Evolutionary conservation across 2,329 filamentous ascomycete species (phyloP).

Genomic region (Ascochyta rabiei): DNA sequence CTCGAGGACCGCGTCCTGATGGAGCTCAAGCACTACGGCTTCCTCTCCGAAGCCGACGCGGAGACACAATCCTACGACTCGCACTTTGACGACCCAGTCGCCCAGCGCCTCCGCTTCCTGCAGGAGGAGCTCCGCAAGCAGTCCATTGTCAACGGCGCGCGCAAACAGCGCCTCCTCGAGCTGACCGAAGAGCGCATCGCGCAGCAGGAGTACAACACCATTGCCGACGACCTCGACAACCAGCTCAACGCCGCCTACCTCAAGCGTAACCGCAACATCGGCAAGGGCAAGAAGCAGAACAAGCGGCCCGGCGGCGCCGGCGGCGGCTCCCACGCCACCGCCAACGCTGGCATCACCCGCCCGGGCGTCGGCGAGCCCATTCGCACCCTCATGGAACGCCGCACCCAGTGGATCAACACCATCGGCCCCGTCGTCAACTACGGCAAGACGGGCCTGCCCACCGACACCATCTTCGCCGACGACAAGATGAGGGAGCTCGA

Average conservation of each 20-base stretch:
- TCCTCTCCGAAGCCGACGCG: slow-evolving; percentile 75
- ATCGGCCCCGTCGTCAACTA: slow-evolving; percentile 91
- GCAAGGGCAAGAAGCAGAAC: slow-evolving; percentile 87
- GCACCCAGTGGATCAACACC: slow-evolving; percentile 85
- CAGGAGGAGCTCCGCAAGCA: slow-evolving; percentile 83
- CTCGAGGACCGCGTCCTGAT: slow-evolving; percentile 91
- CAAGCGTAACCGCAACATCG: slow-evolving; percentile 91
- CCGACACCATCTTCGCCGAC: slow-evolving; percentile 77
- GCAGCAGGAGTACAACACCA: slow-evolving; percentile 94
- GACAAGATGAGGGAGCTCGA: slow-evolving; percentile 74
- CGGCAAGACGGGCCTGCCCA: slow-evolving; percentile 76
- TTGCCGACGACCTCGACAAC: slow-evolving; percentile 92
- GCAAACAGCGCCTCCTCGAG: slow-evolving; percentile 84
- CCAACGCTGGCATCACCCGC: slow-evolving; percentile 42
- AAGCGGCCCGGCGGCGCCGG: slow-evolving; percentile 78
- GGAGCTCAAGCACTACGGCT: slow-evolving; percentile 88
- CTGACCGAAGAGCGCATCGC: slow-evolving; percentile 92
- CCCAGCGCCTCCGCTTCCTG: slow-evolving; percentile 82
- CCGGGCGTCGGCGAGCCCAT: slow-evolving; percentile 86
- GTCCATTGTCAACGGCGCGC: slow-evolving; percentile 85
- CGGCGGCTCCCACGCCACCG: slow-evolving; percentile 66
- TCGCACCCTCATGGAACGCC: slow-evolving; percentile 88
- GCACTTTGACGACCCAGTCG: slow-evolving; percentile 92
- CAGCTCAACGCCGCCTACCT: slow-evolving; percentile 95
- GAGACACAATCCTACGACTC: slow-evolving; percentile 78